Evolutionary conservation across 345 rosid species (phyloP), one percentile per base, ranked within the genome.

Genomic region (Lepidium africanum): DNA sequence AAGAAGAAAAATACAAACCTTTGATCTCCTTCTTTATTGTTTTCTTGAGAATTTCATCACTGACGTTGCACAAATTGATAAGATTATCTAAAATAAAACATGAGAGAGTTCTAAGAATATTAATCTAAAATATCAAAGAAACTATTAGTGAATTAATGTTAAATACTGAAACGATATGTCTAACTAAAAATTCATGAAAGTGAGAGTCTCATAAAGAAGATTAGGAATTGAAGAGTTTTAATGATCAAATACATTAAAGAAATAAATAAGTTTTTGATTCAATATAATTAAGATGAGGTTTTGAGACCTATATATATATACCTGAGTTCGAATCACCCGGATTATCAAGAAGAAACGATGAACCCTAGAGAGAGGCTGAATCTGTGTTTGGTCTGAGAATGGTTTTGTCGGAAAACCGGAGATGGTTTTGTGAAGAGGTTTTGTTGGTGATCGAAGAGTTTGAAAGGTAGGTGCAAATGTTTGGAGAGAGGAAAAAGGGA

Each of bases 401-500:
- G 61, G 65, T 27, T 17, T 27, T 25, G 25, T 40, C 78, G 70
- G 65, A 55, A 62, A 74, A 62, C 65, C 23, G 3, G 9, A 17
- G 38, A 37, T 61, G 64, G 59, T 47, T 36, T 53, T 43, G 58
- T 15, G 57, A 51, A 43, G 58, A 36, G 55, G 58, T 60, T n/a
- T 46, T 30, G 61, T 36, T 67, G 41, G 67, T 9, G 8, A 58
- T 14, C 6, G 9, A 67, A 35, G 56, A 27, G 57, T 67, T 59
- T 74, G 72, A 67, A 67, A 66, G 77, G 77, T 74, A 74, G 77
- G 77, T 74, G 63, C 73, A 67, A 43, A 51, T 15, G 27, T 73
- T 73, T n/a, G n/a, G n/a, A n/a, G n/a, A n/a, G n/a, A n/a, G n/a
- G n/a, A n/a, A n/a, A n/a, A n/a, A n/a, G n/a, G 62, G 72, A 48